Evolutionary conservation across 2,329 filamentous ascomycete species (phyloP).

Genomic region (Epichloe aotearoae): DNA sequence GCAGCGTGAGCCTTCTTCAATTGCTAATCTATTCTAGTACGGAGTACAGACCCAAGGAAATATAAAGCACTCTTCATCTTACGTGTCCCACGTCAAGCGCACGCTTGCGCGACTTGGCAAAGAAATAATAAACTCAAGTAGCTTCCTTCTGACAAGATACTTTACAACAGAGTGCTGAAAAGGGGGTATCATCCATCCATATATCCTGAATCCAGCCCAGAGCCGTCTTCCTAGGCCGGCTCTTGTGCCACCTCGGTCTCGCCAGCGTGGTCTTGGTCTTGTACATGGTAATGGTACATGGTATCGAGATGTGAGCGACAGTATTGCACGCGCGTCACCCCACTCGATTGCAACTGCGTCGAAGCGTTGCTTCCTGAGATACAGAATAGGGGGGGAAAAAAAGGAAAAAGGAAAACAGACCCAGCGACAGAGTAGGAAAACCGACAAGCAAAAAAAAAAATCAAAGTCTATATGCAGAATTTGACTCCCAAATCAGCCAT

Average conservation of each 20-base stretch:
- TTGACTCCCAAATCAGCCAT: background rate
- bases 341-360: background rate
- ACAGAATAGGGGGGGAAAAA: constrained; percentile 1
- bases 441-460: background rate
- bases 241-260: constrained; percentile 9
- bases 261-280: constrained; percentile 10
- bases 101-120: background rate
- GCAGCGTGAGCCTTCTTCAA: constrained; percentile 4
- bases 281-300: constrained; percentile 15
- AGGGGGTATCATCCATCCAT: constrained; percentile 19
- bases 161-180: constrained; percentile 13
- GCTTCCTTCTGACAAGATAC: constrained; percentile 7
- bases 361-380: background rate
- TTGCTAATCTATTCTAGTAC: constrained; percentile 5
- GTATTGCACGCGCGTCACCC: background rate
- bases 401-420: constrained; percentile 4
- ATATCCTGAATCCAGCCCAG: constrained; percentile 20
- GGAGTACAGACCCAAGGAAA: background rate
- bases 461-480: background rate
- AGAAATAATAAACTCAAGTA: background rate
- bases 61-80: background rate
- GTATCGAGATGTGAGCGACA: background rate
- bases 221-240: constrained; percentile 10
- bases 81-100: constrained; percentile 1
- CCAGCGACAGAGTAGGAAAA: background rate